Evolutionary conservation across 495 filamentous ascomycete species (phyloP).

Genomic region (Aspergillus coremiiformis): DNA sequence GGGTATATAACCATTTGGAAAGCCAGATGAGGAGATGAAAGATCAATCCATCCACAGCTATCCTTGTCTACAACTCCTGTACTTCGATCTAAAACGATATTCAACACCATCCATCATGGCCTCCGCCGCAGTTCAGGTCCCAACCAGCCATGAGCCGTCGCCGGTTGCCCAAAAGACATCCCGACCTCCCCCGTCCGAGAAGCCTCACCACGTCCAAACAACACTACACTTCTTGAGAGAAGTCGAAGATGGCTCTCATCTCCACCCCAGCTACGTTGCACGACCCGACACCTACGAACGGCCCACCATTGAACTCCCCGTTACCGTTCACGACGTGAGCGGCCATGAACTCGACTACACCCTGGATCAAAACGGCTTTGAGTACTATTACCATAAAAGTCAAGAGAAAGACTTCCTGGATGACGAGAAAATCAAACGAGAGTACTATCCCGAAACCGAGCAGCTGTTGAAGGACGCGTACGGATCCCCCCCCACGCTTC

Average conservation of each 20-base stretch:
- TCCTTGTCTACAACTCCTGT: not conserved
- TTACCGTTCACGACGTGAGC: slow-evolving; percentile 40
- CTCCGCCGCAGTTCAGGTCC: slow-evolving; percentile 36
- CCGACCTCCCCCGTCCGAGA: slow-evolving; percentile 13
- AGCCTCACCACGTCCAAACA: slow-evolving; percentile 45
- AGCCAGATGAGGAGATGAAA: not conserved
- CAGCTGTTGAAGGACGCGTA: slow-evolving; percentile 56
- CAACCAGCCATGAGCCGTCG: slow-evolving; percentile 9
- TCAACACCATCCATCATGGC: slow-evolving; percentile 19
- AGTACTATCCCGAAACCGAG: slow-evolving; percentile 63
- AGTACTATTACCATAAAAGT: slow-evolving; percentile 42
- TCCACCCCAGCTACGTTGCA: slow-evolving; percentile 40
- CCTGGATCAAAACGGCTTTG: slow-evolving; percentile 44
- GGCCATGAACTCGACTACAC: slow-evolving; percentile 44
- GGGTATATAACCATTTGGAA: slow-evolving; percentile 5
- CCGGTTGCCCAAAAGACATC: slow-evolving; percentile 6
- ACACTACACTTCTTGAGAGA: slow-evolving; percentile 55
- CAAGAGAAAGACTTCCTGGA: slow-evolving; percentile 47
- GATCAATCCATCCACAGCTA: not conserved
- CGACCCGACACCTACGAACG: slow-evolving; percentile 46
- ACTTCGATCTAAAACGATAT: too few species aligned
- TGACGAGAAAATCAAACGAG: slow-evolving; percentile 57
- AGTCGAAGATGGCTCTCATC: slow-evolving; percentile 50
- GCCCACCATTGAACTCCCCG: slow-evolving; percentile 23
- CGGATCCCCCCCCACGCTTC: slow-evolving; percentile 3